These are phyloP conservation scores for Acacia concinna DNA, from an alignment of 331 rosid genomes.

Conservation along the genomic window DNA sequence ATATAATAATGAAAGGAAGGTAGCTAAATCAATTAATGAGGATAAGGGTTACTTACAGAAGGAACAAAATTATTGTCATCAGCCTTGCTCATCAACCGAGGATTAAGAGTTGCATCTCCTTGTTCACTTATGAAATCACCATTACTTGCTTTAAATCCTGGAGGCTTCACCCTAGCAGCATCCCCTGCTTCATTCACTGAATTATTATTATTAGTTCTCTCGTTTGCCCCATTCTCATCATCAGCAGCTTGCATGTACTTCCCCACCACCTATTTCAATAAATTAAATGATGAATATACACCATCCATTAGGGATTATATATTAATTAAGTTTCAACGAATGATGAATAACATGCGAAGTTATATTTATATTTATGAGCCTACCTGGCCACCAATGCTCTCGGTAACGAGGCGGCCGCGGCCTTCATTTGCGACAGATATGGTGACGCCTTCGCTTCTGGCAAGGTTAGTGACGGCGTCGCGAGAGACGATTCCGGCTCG, in stretches of 20 bases:
- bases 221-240: neutral
- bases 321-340: neutral
- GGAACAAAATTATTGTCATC: constrained; percentile 16
- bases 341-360: neutral
- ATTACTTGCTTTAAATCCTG: constrained; percentile 35
- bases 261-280: constrained; percentile 32
- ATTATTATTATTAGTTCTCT: constrained; percentile 11
- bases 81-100: neutral
- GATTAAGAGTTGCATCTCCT: constrained; percentile 7
- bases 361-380: constrained; percentile 6
- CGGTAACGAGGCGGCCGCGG: constrained; percentile 32
- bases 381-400: constrained; percentile 55
- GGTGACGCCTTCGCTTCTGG: constrained; percentile 39
- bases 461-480: constrained; percentile 15
- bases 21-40: neutral
- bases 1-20: neutral
- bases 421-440: constrained; percentile 13
- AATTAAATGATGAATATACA: no score
- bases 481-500: constrained; percentile 36
- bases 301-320: no score
- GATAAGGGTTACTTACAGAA: neutral
- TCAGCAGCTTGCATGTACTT: constrained; percentile 35
- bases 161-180: constrained; percentile 36
- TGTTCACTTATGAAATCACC: constrained; percentile 27
- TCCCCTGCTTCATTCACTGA: constrained; percentile 8